These are phyloP conservation scores for Thalassia testudinum DNA, from an alignment of 116 monocot genomes.

Conservation along the genomic window DNA sequence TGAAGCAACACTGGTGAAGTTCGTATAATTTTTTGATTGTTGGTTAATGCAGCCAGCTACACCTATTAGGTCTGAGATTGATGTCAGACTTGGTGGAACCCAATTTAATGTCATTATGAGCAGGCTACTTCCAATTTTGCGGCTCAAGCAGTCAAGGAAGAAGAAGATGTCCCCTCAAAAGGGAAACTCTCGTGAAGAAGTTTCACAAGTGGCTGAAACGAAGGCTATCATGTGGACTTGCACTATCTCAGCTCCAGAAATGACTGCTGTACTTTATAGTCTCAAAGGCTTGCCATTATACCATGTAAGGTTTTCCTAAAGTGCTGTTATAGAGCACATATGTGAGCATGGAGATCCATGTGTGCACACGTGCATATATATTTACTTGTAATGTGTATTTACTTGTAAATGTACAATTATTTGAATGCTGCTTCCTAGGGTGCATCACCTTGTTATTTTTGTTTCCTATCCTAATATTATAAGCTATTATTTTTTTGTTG, in stretches of 20 bases:
- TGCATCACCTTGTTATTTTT: no score
- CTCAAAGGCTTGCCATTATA: conserved; percentile 55
- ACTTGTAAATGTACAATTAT: no score
- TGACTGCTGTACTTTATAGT: conserved; percentile 69
- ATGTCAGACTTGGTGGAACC: conserved; percentile 95
- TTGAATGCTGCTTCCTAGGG: no score
- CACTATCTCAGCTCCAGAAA: conserved; percentile 90
- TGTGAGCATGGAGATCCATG: no score
- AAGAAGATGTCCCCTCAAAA: conserved; percentile 34
- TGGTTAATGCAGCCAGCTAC: conserved; percentile 27
- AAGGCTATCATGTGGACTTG: conserved; percentile 86
- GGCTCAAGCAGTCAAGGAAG: conserved; percentile 40
- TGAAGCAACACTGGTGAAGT: no score
- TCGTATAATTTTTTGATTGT: background rate
- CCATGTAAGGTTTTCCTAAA: conserved; percentile 50
- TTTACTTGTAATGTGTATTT: no score
- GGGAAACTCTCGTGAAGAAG: conserved; percentile 19
- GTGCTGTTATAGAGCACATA: no score
- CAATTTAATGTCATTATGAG: conserved; percentile 69
- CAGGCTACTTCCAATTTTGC: conserved; percentile 65
- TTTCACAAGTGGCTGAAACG: conserved; percentile 8
- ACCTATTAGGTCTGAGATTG: conserved; percentile 81
- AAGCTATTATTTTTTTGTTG: no score
- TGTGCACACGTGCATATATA: no score
- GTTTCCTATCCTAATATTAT: no score